A percentile compares a stretch with the other conserved stretches of the same genome.
These are phyloP conservation scores for Penicillium psychrosexuale DNA, from an alignment of 2,329 filamentous ascomycete species.

Conservation along the genomic window DNA sequence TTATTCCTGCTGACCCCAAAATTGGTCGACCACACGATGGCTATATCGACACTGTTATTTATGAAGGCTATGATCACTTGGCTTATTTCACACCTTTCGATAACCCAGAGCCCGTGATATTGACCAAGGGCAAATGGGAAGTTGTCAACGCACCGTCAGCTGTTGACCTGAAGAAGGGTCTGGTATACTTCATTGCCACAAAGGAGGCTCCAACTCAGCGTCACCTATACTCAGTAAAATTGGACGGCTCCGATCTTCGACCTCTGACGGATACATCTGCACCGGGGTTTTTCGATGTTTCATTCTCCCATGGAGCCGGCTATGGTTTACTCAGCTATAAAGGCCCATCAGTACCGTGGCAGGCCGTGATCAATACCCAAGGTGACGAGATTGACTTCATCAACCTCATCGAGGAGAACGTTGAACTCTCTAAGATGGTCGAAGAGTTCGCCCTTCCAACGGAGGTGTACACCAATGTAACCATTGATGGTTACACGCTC, in stretches of 20 bases:
- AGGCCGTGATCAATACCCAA: slow-evolving; percentile 83
- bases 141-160: slow-evolving; percentile 81
- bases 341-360: slow-evolving; percentile 84
- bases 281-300: slow-evolving; percentile 75
- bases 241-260: slow-evolving; percentile 71
- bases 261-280: slow-evolving; percentile 69
- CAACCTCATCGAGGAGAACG: slow-evolving; percentile 74
- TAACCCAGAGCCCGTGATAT: slow-evolving; percentile 72
- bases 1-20: slow-evolving; percentile 75
- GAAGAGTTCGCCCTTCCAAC: slow-evolving; percentile 77
- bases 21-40: slow-evolving; percentile 78
- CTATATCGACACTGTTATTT: slow-evolving; percentile 86
- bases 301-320: slow-evolving; percentile 77
- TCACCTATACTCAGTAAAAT: slow-evolving; percentile 83
- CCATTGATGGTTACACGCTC: slow-evolving; percentile 72
- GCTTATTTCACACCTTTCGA: slow-evolving; percentile 91
- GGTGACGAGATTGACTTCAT: slow-evolving; percentile 63
- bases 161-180: slow-evolving; percentile 76
- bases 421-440: slow-evolving; percentile 64
- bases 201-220: slow-evolving; percentile 85
- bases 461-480: slow-evolving; percentile 76
- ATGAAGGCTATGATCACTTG: slow-evolving; percentile 83
- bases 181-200: slow-evolving; percentile 87
- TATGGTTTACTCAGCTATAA: slow-evolving; percentile 82
- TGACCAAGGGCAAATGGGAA: slow-evolving; percentile 90